Base-by-base conservation (phyloP, 306 rosid species). In the Amphicarpaea edgeworthii region DNA sequence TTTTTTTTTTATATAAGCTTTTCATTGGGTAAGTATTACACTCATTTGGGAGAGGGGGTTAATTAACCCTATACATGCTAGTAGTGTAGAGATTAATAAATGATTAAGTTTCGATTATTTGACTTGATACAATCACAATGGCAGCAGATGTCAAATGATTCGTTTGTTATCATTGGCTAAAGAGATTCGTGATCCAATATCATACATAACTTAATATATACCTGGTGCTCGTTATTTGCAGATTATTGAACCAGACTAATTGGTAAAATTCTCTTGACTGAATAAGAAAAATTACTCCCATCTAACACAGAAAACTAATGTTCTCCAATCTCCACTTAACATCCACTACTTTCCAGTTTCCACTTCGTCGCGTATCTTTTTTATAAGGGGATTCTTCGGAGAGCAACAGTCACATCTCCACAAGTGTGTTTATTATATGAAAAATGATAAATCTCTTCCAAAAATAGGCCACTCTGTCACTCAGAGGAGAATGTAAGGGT, bases 101-200 rank as follows among this genome's bases (percentile, higher is more conserved):
- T n/a, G n/a, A n/a, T n/a, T n/a, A n/a, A 64, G 71, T 64, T 65
- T 10, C 12, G 70, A 43, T 24, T 67, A 77, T 26, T 66, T 43
- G 3, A 19, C n/a, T 28, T 1, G 17, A 8, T 8, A 49, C 12
- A 54, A 68, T 57, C 37, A 67, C 55, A 49, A 10, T 51, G 65
- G 62, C 47, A 65, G 41, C 34, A 59, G 32, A 59, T 47, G 16
- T 17, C 37, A 60, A 19, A 74, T 57, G 23, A 10, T 12, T 2
- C 4, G 46, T 53, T 51, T 16, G 8, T 24, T 41, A 38, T 37
- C 57, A 28, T n/a, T n/a, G n/a, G n/a, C n/a, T n/a, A 28, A 23
- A 3, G 30, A n/a, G 15, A 53, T 34, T 61, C 34, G n/a, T 12
- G 40, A 64, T 50, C 58, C 24, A 38, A 41, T 17, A 21, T 7